phyloP scores from a whole-genome alignment of 306 rosid species.

The Gynostemma pentaphyllum region DNA sequence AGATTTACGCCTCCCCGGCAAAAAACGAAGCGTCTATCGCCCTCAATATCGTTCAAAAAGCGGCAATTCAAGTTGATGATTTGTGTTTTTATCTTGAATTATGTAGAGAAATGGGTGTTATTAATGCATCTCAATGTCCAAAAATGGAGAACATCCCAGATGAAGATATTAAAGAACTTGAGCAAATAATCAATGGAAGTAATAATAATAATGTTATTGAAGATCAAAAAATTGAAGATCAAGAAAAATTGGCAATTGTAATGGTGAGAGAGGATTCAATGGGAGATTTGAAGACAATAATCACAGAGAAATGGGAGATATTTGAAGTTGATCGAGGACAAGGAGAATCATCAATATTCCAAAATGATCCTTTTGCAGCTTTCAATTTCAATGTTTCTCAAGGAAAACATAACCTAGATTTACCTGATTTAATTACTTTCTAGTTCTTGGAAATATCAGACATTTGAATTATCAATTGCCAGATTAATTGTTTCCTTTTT shows the following conservation, averaged over 20 bases:
- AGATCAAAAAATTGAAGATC: neutral
- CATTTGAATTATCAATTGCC: neutral
- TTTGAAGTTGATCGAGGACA: slow-evolving; percentile 61
- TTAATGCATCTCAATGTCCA: slow-evolving; percentile 50
- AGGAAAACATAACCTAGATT: slow-evolving; percentile 15
- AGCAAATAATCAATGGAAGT: slow-evolving; percentile 29
- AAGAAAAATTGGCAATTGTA: slow-evolving; percentile 18
- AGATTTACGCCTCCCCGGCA: slow-evolving; percentile 31
- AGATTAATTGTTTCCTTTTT: neutral
- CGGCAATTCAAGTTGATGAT: slow-evolving; percentile 36
- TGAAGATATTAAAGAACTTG: slow-evolving; percentile 48
- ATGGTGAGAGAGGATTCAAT: slow-evolving; percentile 3
- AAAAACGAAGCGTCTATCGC: slow-evolving; percentile 39
- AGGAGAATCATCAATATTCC: neutral
- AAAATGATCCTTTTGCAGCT: slow-evolving; percentile 30
- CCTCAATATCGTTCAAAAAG: slow-evolving; percentile 41
- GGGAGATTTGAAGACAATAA: slow-evolving; percentile 36
- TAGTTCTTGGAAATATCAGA: slow-evolving; percentile 20
- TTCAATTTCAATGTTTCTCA: slow-evolving; percentile 17
- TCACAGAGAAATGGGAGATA: slow-evolving; percentile 73
- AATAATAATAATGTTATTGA: slow-evolving; percentile 1
- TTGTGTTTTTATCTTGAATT: slow-evolving; percentile 32
- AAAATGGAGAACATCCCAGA: slow-evolving; percentile 36
- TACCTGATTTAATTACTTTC: slow-evolving; percentile 74
- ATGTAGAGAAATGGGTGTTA: slow-evolving; percentile 53